Percentiles rank a stretch among this genome's conserved stretches.
Evolutionary conservation across 345 rosid species (phyloP).

Genomic region (Arabis hirsuta): DNA sequence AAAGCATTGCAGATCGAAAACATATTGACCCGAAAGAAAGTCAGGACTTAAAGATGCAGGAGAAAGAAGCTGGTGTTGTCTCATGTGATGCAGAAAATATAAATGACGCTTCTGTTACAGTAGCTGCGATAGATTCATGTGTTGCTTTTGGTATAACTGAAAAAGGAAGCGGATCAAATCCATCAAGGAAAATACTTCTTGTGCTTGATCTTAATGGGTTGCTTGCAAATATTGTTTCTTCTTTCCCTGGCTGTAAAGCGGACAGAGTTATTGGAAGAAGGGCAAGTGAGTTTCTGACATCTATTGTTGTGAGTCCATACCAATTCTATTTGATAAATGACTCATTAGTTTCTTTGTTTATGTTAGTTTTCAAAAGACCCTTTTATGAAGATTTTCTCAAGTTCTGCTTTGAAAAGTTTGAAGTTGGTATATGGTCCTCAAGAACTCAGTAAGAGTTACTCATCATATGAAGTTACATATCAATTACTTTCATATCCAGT

Average conservation of each 20-base stretch:
- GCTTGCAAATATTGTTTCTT: slow-evolving; percentile 67
- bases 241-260: slow-evolving; percentile 50
- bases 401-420: slow-evolving; percentile 67
- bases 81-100: slow-evolving; percentile 6
- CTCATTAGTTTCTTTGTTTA: slow-evolving; percentile 7
- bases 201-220: slow-evolving; percentile 93
- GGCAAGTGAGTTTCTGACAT: slow-evolving; percentile 58
- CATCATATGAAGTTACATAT: background rate
- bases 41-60: background rate
- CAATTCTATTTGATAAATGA: background rate
- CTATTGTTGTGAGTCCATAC: background rate
- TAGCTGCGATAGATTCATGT: background rate
- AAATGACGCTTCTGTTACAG: background rate
- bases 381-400: slow-evolving; percentile 53
- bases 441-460: slow-evolving; percentile 35
- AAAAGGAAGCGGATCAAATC: background rate
- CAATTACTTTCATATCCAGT: background rate
- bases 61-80: slow-evolving; percentile 2
- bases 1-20: slow-evolving; percentile 18
- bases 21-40: background rate
- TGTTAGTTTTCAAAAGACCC: slow-evolving; percentile 62
- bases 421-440: slow-evolving; percentile 69
- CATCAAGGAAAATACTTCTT: slow-evolving; percentile 58
- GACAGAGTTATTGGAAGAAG: slow-evolving; percentile 55
- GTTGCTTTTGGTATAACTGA: slow-evolving; percentile 8